A percentile compares a stretch with the other conserved stretches of the same genome.
phyloP scores from a whole-genome alignment of 768 basidiomycete genomes.

The Russula vinacea region DNA sequence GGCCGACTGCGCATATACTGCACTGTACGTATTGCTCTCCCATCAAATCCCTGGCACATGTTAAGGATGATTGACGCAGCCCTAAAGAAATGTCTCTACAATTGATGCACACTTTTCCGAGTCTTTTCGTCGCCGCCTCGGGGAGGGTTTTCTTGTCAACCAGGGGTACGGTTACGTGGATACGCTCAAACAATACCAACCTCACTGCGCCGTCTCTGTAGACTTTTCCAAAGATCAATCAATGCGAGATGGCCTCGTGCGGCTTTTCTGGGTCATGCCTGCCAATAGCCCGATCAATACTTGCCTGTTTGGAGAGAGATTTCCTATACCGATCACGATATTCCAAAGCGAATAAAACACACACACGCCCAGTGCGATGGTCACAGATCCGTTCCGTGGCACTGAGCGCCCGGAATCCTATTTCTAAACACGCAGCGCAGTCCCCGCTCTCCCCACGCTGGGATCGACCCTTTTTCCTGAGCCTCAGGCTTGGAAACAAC shows the following conservation, averaged over 20 bases:
- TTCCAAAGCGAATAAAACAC: background rate
- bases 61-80: too few relatives aligned
- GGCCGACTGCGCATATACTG: background rate
- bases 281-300: background rate
- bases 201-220: background rate
- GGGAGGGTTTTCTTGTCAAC: background rate
- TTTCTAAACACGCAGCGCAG: background rate
- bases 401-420: background rate
- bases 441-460: background rate
- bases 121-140: background rate
- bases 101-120: too few relatives aligned
- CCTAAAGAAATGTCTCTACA: too few relatives aligned
- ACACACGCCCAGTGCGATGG: background rate
- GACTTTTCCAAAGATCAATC: background rate
- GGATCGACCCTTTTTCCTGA: background rate
- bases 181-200: background rate
- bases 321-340: background rate
- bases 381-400: conserved; percentile 1
- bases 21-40: background rate
- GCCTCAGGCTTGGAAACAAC: background rate
- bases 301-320: too few relatives aligned
- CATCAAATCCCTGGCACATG: too few relatives aligned
- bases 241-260: conserved; percentile 4
- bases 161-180: background rate
- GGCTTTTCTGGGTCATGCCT: background rate